Percentiles rank a stretch among this genome's conserved stretches.
These are phyloP conservation scores for Glycine tomentella DNA, from an alignment of 306 rosid genomes.

Conservation along the genomic window DNA sequence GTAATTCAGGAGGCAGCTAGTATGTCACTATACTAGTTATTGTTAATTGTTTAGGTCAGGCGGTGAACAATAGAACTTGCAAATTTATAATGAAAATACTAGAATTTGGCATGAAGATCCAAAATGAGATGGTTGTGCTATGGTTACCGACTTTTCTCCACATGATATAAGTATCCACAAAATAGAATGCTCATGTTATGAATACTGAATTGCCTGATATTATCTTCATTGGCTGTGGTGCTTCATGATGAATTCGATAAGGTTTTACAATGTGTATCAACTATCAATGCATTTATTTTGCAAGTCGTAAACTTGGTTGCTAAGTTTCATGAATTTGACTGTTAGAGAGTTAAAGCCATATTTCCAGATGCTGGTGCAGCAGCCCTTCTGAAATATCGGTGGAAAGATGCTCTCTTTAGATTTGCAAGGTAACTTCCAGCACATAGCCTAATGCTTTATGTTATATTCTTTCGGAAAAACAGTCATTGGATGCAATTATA, in stretches of 20 bases:
- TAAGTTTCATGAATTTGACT: slow-evolving; percentile 53
- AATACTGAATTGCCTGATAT: slow-evolving; percentile 12
- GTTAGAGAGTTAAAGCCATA: slow-evolving; percentile 86
- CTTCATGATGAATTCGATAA: slow-evolving; percentile 30
- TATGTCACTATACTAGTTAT: slow-evolving; percentile 10
- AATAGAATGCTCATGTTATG: slow-evolving; percentile 30
- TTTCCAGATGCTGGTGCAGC: slow-evolving; percentile 99
- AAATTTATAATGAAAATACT: neutral
- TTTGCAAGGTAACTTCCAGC: slow-evolving; percentile 76
- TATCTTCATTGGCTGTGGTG: slow-evolving; percentile 23
- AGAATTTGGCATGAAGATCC: slow-evolving; percentile 1
- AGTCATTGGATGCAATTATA: neutral
- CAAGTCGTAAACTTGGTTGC: slow-evolving; percentile 35
- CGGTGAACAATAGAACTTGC: slow-evolving; percentile 1
- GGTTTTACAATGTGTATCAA: slow-evolving; percentile 10
- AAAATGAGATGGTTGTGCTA: slow-evolving; percentile 2
- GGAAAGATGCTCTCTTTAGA: slow-evolving; percentile 86
- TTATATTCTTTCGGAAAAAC: slow-evolving; percentile 27
- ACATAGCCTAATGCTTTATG: slow-evolving; percentile 6
- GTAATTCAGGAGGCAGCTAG: slow-evolving; percentile 6
- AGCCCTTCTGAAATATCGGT: slow-evolving; percentile 83
- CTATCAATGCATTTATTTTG: slow-evolving; percentile 28
- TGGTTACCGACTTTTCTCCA: slow-evolving; percentile 16
- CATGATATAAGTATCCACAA: slow-evolving; percentile 21
- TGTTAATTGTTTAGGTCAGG: slow-evolving; percentile 19